Evolutionary conservation across 495 filamentous ascomycete species (phyloP).

Genomic region (Glutinoglossum americanum): DNA sequence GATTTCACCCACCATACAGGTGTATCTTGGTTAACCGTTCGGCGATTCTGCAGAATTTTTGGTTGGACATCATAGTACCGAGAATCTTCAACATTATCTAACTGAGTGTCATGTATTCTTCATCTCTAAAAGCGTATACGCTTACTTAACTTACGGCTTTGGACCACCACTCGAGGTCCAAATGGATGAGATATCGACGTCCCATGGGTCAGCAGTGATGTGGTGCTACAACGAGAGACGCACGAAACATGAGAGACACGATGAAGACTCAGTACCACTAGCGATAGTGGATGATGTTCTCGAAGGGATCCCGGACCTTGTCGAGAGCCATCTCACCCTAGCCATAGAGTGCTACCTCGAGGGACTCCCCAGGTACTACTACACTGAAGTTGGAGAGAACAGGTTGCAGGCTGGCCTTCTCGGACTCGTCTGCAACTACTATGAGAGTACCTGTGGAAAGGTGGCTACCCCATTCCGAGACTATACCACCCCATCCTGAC

Average conservation of each 20-base stretch:
- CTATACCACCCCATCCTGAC: neutral
- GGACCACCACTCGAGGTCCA: neutral
- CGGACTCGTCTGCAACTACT: neutral
- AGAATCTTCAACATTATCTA: neutral
- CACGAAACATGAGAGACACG: neutral
- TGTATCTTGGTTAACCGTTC: neutral
- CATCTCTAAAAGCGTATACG: neutral
- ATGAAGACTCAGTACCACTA: neutral
- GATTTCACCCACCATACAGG: neutral
- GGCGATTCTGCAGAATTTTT: neutral
- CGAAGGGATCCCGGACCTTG: neutral
- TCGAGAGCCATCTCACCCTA: neutral
- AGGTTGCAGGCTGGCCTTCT: neutral
- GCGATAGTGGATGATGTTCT: neutral
- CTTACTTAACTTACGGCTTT: neutral
- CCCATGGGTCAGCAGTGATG: neutral
- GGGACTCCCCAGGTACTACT: neutral
- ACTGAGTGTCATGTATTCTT: neutral
- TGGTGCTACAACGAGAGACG: neutral
- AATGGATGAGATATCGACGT: neutral
- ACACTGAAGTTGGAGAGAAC: neutral
- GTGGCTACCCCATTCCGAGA: neutral
- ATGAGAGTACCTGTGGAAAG: neutral
- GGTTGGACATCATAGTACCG: neutral
- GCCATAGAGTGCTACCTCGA: neutral